These are phyloP conservation scores for Penicillium oxalicum DNA, from an alignment of 2,329 filamentous ascomycete genomes.

Conservation along the genomic window DNA sequence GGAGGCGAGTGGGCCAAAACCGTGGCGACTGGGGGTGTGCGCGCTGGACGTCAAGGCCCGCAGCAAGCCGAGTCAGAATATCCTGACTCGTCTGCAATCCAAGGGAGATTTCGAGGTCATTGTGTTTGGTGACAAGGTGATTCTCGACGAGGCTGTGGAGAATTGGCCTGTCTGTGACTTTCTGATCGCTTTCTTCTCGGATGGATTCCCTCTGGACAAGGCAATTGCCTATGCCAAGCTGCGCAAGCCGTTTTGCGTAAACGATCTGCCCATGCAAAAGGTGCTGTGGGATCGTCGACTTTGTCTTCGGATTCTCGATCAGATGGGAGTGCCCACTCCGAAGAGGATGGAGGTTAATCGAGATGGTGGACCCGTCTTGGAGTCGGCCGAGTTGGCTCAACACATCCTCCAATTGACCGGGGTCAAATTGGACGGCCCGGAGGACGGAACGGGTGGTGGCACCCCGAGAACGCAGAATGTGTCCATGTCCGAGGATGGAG, in stretches of 20 bases:
- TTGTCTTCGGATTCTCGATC: constrained; percentile 80
- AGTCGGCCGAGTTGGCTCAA: constrained; percentile 72
- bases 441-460: constrained; percentile 60
- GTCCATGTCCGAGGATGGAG: constrained; percentile 81
- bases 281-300: constrained; percentile 92
- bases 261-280: constrained; percentile 95
- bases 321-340: constrained; percentile 83
- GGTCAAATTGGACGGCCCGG: constrained; percentile 64
- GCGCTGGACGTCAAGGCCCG: constrained; percentile 92
- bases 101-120: constrained; percentile 93
- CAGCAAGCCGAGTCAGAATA: constrained; percentile 95
- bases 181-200: constrained; percentile 95
- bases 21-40: constrained; percentile 80
- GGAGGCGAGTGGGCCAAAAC: constrained; percentile 45
- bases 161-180: constrained; percentile 97
- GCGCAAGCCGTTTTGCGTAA: constrained; percentile 93
- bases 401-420: constrained; percentile 77
- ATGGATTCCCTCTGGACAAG: constrained; percentile 94
- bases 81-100: constrained; percentile 82
- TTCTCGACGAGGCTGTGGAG: constrained; percentile 90
- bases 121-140: constrained; percentile 98
- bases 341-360: constrained; percentile 83
- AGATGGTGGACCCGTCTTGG: constrained; percentile 77
- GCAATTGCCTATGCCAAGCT: constrained; percentile 92
- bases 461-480: constrained; percentile 58